Conservation (phyloP, 352 stramenopile genomes). For the Phytophthora kernoviae region DNA sequence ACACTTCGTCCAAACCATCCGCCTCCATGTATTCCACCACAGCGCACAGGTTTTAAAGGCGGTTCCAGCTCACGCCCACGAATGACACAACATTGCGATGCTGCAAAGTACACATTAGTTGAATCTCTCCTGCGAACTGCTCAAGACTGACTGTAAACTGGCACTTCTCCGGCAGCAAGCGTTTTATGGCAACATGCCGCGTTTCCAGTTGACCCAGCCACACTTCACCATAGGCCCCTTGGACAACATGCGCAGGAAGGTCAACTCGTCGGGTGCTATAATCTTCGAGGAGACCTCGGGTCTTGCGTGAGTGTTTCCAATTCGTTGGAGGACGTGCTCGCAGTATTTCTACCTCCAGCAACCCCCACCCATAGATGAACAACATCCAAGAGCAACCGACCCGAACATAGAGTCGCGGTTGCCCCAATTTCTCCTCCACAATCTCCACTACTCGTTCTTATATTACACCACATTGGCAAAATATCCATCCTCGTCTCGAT, state of each 20-base stretch:
- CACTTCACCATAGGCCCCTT: constrained; percentile 78
- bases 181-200: constrained; percentile 77
- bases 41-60: constrained; percentile 67
- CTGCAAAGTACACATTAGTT: constrained; percentile 70
- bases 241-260: constrained; percentile 61
- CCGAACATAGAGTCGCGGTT: constrained; percentile 13
- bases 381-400: constrained; percentile 17
- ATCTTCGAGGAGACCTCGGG: constrained; percentile 49
- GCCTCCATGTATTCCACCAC: constrained; percentile 85
- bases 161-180: constrained; percentile 63
- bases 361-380: constrained; percentile 33
- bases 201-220: constrained; percentile 71
- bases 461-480: too few species aligned
- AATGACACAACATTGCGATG: constrained; percentile 83
- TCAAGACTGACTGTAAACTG: constrained; percentile 56
- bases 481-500: too few species aligned
- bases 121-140: constrained; percentile 75
- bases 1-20: constrained; percentile 64
- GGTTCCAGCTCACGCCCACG: constrained; percentile 73
- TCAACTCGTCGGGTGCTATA: constrained; percentile 72
- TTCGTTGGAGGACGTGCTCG: constrained; percentile 66
- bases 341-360: constrained; percentile 39
- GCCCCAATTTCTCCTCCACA: too few species aligned
- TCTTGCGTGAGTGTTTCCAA: constrained; percentile 57
- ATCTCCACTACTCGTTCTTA: too few species aligned